phyloP scores from a whole-genome alignment of 345 rosid species.

The Luvunga scandens region DNA sequence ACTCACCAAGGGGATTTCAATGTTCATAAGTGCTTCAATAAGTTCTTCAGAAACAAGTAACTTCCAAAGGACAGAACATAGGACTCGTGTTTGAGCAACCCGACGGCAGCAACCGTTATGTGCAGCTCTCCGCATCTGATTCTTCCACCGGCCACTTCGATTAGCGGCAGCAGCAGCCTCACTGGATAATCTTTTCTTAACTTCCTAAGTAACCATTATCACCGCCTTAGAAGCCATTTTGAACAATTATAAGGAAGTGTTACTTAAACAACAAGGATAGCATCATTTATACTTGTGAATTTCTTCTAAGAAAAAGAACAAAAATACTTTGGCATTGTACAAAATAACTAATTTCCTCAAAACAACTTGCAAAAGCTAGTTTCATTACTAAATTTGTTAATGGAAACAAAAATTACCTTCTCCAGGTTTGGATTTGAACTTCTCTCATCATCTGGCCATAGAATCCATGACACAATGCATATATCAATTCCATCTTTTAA shows the following conservation, averaged over 20 bases:
- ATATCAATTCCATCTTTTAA: constrained; percentile 64
- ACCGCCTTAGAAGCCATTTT: constrained; percentile 27
- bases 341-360: neutral
- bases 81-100: constrained; percentile 79
- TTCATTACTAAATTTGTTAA: neutral
- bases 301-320: neutral
- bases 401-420: constrained; percentile 52
- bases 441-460: constrained; percentile 98
- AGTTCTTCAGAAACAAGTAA: constrained; percentile 73
- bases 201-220: constrained; percentile 54
- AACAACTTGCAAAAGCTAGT: constrained; percentile 4
- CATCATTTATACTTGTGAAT: neutral
- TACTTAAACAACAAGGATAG: neutral
- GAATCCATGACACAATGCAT: constrained; percentile 81
- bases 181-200: constrained; percentile 74
- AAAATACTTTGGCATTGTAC: neutral
- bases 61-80: constrained; percentile 83
- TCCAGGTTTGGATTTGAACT: constrained; percentile 80
- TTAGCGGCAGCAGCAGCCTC: constrained; percentile 89
- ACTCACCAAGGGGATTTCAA: constrained; percentile 86
- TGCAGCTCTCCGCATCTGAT: constrained; percentile 91
- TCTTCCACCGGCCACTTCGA: constrained; percentile 88
- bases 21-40: constrained; percentile 49
- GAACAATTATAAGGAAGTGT: constrained; percentile 3
- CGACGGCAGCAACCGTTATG: constrained; percentile 96